A percentile compares a stretch with the other conserved stretches of the same genome.
These are phyloP conservation scores for Paraphaeosphaeria sporulosa DNA, from an alignment of 2,329 filamentous ascomycete species.

Conservation along the genomic window DNA sequence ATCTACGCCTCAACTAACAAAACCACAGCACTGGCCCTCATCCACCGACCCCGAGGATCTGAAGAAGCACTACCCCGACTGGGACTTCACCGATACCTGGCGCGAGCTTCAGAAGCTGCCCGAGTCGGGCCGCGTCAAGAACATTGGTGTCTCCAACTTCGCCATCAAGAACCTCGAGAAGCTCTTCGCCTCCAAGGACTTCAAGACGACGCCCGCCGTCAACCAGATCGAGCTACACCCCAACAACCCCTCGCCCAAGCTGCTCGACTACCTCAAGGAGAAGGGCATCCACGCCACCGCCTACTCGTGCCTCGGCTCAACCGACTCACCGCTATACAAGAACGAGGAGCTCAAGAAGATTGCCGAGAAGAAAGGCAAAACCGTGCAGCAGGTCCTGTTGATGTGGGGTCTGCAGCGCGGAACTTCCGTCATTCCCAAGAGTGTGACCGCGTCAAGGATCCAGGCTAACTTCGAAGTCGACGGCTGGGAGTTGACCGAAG, in stretches of 20 bases:
- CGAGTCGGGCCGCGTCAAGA: slow-evolving; percentile 73
- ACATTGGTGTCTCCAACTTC: slow-evolving; percentile 89
- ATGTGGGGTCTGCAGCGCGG: slow-evolving; percentile 83
- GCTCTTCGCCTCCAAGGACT: slow-evolving; percentile 68
- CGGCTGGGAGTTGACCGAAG: slow-evolving; percentile 75
- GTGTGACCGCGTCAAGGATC: slow-evolving; percentile 75
- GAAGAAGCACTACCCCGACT: slow-evolving; percentile 75
- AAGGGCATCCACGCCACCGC: slow-evolving; percentile 79
- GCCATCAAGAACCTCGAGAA: slow-evolving; percentile 81
- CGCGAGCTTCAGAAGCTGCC: slow-evolving; percentile 74
- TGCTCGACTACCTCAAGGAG: slow-evolving; percentile 73
- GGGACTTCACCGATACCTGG: slow-evolving; percentile 85
- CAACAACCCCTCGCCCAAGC: slow-evolving; percentile 81
- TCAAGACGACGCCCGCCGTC: slow-evolving; percentile 71
- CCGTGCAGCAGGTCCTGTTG: slow-evolving; percentile 77
- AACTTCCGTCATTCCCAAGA: slow-evolving; percentile 87
- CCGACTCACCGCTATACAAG: slow-evolving; percentile 73
- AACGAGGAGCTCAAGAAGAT: slow-evolving; percentile 69
- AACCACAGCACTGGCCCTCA: slow-evolving; percentile 64
- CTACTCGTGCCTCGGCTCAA: slow-evolving; percentile 77
- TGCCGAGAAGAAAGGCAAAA: slow-evolving; percentile 70
- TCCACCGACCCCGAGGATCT: slow-evolving; percentile 68
- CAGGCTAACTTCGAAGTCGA: slow-evolving; percentile 77
- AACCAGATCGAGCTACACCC: slow-evolving; percentile 87
- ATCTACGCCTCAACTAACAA: background rate